Evolutionary conservation across 805 yeast genomes (phyloP).

Genomic region (Groenewaldozyma salmanticensis): DNA sequence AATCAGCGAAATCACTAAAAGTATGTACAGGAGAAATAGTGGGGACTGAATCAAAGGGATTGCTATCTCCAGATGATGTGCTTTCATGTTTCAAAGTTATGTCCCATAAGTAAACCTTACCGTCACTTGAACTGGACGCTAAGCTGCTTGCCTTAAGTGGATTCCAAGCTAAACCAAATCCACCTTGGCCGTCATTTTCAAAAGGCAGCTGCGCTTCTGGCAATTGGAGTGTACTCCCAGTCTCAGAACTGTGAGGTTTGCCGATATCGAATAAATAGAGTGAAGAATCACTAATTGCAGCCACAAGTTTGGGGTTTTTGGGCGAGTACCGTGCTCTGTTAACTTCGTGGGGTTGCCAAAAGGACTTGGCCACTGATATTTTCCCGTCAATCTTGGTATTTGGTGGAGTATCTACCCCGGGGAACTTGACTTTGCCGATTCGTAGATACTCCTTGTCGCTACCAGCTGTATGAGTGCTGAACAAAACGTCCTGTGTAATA

Average conservation of each 20-base stretch:
- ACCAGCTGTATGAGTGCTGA: conserved; percentile 17
- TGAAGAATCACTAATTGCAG: conserved; percentile 42
- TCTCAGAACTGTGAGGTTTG: conserved; percentile 4
- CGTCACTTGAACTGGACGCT: conserved; percentile 58
- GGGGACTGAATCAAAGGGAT: no score
- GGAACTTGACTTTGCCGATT: conserved; percentile 12
- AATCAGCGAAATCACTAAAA: conserved; percentile 7
- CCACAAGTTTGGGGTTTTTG: conserved; percentile 35
- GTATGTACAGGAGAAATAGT: conserved; percentile 3
- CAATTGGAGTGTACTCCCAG: conserved; percentile 7
- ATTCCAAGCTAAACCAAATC: conserved; percentile 66
- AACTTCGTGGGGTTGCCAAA: conserved; percentile 60
- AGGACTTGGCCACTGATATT: conserved; percentile 32
- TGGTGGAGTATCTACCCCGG: conserved; percentile 5
- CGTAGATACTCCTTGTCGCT: conserved; percentile 16
- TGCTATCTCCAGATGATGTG: not conserved
- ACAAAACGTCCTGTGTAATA: conserved; percentile 11
- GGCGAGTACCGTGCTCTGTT: conserved; percentile 52
- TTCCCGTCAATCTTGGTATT: conserved; percentile 4
- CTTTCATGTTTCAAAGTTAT: conserved; percentile 14
- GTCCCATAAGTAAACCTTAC: conserved; percentile 66
- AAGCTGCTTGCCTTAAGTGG: conserved; percentile 33
- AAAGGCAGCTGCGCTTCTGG: not conserved
- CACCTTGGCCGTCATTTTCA: conserved; percentile 23
- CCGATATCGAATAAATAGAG: conserved; percentile 21